Conservation (phyloP, 805 yeast genomes). For the Cyberlindnera bimundalis region DNA sequence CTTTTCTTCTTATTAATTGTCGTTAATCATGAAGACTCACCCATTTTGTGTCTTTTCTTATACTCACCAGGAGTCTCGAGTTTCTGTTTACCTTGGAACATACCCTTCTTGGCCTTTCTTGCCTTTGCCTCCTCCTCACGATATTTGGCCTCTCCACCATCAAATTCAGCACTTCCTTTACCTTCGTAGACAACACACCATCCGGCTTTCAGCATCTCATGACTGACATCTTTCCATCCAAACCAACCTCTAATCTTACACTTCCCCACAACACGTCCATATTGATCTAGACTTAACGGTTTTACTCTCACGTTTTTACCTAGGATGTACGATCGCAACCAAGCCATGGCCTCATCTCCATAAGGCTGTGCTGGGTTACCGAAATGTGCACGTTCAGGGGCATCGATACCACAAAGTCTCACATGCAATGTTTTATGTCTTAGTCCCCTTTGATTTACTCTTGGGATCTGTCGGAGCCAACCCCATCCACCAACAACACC, state of each 20-base stretch:
- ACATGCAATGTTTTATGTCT: conserved; percentile 73
- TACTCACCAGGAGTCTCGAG: conserved; percentile 76
- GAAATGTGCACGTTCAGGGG: conserved; percentile 93
- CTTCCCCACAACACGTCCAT: conserved; percentile 81
- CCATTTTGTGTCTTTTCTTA: conserved; percentile 42
- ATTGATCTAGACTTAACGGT: conserved; percentile 83
- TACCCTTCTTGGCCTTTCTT: conserved; percentile 51
- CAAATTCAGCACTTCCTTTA: conserved; percentile 78
- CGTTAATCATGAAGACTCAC: too few species aligned
- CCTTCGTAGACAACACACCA: conserved; percentile 88
- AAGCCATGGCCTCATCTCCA: conserved; percentile 76
- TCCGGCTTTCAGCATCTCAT: conserved; percentile 82
- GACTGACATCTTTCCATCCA: conserved; percentile 77
- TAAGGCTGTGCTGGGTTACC: conserved; percentile 91
- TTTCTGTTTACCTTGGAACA: conserved; percentile 55
- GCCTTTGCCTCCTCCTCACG: conserved; percentile 59
- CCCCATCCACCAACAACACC: conserved; percentile 91
- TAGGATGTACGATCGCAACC: conserved; percentile 65
- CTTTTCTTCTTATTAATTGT: neutral
- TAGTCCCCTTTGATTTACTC: conserved; percentile 39
- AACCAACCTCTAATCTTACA: conserved; percentile 51
- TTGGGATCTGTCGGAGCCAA: conserved; percentile 73
- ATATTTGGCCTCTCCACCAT: conserved; percentile 64
- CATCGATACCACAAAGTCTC: conserved; percentile 90
- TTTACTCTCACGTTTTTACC: conserved; percentile 70